Conservation (phyloP, 371 early-diverging fungal genomes). For the Zychaea mexicana region DNA sequence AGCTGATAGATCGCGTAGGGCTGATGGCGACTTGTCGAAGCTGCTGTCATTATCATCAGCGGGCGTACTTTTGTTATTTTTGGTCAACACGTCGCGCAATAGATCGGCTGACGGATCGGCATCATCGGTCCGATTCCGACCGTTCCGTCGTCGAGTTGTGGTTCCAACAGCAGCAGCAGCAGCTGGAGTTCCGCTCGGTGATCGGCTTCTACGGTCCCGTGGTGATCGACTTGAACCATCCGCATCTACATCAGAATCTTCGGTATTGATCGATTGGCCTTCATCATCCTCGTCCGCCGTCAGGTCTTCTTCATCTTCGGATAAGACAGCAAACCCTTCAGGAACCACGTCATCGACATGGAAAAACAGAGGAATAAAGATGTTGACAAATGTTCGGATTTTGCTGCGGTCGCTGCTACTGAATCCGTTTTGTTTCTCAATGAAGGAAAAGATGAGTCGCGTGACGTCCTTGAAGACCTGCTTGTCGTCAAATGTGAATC, state of each 20-base stretch:
- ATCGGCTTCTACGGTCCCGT: slow-evolving; percentile 23
- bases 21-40: slow-evolving; percentile 17
- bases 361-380: slow-evolving; percentile 75
- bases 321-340: slow-evolving; percentile 28
- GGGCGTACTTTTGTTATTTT: slow-evolving; percentile 16
- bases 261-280: slow-evolving; percentile 34
- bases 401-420: slow-evolving; percentile 63
- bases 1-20: slow-evolving; percentile 9
- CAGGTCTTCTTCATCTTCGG: slow-evolving; percentile 32
- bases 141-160: slow-evolving; percentile 17
- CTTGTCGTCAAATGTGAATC: slow-evolving; percentile 61
- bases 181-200: too few relatives aligned
- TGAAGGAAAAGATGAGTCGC: slow-evolving; percentile 52
- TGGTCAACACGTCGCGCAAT: slow-evolving; percentile 44
- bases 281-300: slow-evolving; percentile 41
- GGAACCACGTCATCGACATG: slow-evolving; percentile 48
- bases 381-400: slow-evolving; percentile 68
- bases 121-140: slow-evolving; percentile 37
- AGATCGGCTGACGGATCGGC: slow-evolving; percentile 40
- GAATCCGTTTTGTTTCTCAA: slow-evolving; percentile 57
- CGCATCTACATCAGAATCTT: slow-evolving; percentile 39
- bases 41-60: slow-evolving; percentile 17
- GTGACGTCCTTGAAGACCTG: slow-evolving; percentile 67
- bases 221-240: slow-evolving; percentile 28
- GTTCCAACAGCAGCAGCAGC: not conserved